Percentiles rank a stretch among this genome's conserved stretches.
These are phyloP conservation scores for Madurella fahalii DNA, from an alignment of 2,329 filamentous ascomycete species.

Conservation along the genomic window DNA sequence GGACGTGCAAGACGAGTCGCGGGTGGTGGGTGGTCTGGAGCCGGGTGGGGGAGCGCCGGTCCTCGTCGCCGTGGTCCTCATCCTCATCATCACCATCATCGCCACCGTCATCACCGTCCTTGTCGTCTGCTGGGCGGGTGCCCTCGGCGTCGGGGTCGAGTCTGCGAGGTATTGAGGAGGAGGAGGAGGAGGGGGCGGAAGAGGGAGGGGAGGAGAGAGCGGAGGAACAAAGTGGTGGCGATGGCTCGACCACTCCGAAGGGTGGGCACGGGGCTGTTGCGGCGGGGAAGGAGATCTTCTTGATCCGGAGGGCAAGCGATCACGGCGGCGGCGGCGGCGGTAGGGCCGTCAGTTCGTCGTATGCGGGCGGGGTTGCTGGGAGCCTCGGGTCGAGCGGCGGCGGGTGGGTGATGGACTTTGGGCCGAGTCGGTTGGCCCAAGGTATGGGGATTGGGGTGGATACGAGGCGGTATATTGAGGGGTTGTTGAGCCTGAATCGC, in stretches of 20 bases:
- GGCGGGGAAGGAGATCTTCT: slow-evolving; percentile 56
- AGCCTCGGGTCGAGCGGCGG: not conserved
- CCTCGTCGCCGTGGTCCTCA: not conserved
- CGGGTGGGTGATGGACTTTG: slow-evolving; percentile 34
- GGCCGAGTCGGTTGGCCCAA: slow-evolving; percentile 59
- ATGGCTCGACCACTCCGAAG: not conserved
- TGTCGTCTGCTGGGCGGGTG: not conserved
- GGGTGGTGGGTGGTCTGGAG: slow-evolving; percentile 71
- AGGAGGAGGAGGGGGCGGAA: slow-evolving; percentile 8
- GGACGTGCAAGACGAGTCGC: slow-evolving; percentile 61
- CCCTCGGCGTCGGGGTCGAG: too few relatives aligned
- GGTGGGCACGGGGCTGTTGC: slow-evolving; percentile 16
- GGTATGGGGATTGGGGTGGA: slow-evolving; percentile 65
- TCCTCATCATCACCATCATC: not conserved
- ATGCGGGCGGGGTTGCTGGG: slow-evolving; percentile 4
- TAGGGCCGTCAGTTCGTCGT: slow-evolving; percentile 32
- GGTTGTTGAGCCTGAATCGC: slow-evolving; percentile 58
- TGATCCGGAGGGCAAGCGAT: slow-evolving; percentile 58
- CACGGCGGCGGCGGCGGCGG: slow-evolving; percentile 36
- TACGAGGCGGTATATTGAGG: slow-evolving; percentile 70
- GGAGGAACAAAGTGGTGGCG: not conserved
- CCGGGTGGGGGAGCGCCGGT: slow-evolving; percentile 42
- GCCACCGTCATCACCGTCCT: not conserved
- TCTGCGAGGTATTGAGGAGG: too few relatives aligned
- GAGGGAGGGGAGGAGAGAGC: slow-evolving; percentile 7